A percentile compares a stretch with the other conserved stretches of the same genome.
These are phyloP conservation scores for Xylaria sp. DNA, from an alignment of 495 filamentous ascomycete genomes.

Conservation along the genomic window DNA sequence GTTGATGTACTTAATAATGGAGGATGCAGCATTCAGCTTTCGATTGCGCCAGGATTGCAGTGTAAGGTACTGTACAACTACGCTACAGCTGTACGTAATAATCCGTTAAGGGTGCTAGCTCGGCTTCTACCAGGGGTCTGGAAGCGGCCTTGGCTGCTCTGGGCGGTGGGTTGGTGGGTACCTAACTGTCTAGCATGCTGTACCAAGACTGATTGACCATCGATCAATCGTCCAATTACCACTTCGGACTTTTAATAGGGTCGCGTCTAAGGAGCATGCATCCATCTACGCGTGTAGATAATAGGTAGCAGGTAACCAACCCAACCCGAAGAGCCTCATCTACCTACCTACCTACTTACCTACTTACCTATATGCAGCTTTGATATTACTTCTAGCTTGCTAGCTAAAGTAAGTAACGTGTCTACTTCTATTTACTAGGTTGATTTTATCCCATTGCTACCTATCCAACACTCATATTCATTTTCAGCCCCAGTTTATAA, in stretches of 20 bases:
- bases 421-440: background rate
- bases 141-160: constrained; percentile 4
- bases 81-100: constrained; percentile 2
- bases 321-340: constrained; percentile 11
- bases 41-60: constrained; percentile 8
- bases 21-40: background rate
- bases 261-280: constrained; percentile 39
- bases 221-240: no score
- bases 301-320: background rate
- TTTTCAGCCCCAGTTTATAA: background rate
- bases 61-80: background rate
- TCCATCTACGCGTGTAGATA: constrained; percentile 27
- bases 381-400: background rate
- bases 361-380: background rate
- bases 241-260: constrained; percentile 33
- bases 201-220: no score
- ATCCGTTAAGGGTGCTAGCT: background rate
- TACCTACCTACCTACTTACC: no score
- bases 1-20: constrained; percentile 7
- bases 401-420: background rate
- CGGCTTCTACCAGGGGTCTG: constrained; percentile 1
- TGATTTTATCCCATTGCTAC: background rate
- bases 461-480: background rate
- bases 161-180: background rate
- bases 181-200: background rate